A percentile compares a stretch with the other conserved stretches of the same genome.
phyloP scores from a whole-genome alignment of 306 rosid species.

The Prunus mume region DNA sequence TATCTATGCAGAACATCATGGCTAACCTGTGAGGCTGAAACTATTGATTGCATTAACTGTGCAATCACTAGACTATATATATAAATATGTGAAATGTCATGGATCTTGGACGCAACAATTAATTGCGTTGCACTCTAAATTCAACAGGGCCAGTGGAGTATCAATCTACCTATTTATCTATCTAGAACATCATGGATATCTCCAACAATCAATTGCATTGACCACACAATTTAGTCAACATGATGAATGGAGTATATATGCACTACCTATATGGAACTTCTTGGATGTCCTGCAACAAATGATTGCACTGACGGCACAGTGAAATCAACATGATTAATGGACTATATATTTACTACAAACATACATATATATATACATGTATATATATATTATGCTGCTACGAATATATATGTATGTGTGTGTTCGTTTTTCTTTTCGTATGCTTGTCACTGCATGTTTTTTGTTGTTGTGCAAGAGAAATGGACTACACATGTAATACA shows the following conservation, averaged over 20 bases:
- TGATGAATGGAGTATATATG: not conserved
- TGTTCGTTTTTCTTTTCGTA: not conserved
- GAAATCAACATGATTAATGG: not conserved
- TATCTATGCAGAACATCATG: not conserved
- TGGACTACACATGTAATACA: not conserved
- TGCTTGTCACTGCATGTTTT: not conserved
- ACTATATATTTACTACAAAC: not conserved
- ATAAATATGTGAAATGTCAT: not conserved
- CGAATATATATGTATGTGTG: not conserved
- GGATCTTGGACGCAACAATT: not conserved
- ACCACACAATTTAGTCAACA: not conserved
- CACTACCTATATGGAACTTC: not conserved
- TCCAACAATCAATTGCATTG: not conserved
- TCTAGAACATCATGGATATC: not conserved
- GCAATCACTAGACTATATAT: not conserved
- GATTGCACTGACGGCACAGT: not conserved
- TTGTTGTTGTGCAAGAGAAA: not conserved
- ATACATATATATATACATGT: too few relatives aligned
- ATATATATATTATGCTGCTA: not conserved
- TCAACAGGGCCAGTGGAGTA: not conserved
- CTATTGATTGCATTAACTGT: not conserved
- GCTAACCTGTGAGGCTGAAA: not conserved
- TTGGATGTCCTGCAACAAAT: not conserved
- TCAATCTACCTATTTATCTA: not conserved
- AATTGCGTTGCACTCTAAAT: not conserved